phyloP scores from a whole-genome alignment of 1,284 basidiomycete genomes.

The Ustilago vetiveriae region DNA sequence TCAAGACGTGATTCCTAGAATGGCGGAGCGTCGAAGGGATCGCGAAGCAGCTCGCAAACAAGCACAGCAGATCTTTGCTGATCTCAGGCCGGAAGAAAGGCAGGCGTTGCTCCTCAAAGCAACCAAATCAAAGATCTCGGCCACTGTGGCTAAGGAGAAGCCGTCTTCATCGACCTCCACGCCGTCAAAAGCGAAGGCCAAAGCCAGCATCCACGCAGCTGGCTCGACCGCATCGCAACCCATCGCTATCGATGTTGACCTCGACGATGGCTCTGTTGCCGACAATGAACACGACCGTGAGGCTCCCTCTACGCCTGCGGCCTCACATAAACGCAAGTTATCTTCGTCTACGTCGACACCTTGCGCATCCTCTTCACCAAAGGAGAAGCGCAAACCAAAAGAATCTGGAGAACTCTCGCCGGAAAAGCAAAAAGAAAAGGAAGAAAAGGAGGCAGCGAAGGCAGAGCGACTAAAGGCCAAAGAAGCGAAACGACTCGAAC shows the following conservation, averaged over 20 bases:
- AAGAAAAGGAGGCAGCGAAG: constrained; percentile 69
- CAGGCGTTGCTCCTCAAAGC: constrained; percentile 46
- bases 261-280: constrained; percentile 31
- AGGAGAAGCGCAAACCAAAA: constrained; percentile 47
- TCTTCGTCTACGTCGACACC: constrained; percentile 25
- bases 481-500: constrained; percentile 52
- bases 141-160: constrained; percentile 19
- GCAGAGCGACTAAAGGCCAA: constrained; percentile 46
- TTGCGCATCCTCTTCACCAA: constrained; percentile 31
- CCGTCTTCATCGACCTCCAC: constrained; percentile 6
- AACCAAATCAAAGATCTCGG: constrained; percentile 32
- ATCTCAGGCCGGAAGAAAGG: constrained; percentile 36
- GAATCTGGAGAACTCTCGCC: constrained; percentile 43
- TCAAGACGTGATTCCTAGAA: constrained; percentile 75
- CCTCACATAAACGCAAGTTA: constrained; percentile 28
- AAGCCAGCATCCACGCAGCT: neutral
- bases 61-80: constrained; percentile 34
- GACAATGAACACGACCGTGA: constrained; percentile 17
- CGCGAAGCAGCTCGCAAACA: constrained; percentile 72
- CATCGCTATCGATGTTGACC: constrained; percentile 38
- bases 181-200: constrained; percentile 4
- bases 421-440: constrained; percentile 66
- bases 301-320: constrained; percentile 20
- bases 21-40: constrained; percentile 74
- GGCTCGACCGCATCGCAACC: constrained; percentile 18